Evolutionary conservation across 169 alveolate species (phyloP), one percentile per base, ranked within the genome.

Genomic region (Eimeria acervulina): DNA sequence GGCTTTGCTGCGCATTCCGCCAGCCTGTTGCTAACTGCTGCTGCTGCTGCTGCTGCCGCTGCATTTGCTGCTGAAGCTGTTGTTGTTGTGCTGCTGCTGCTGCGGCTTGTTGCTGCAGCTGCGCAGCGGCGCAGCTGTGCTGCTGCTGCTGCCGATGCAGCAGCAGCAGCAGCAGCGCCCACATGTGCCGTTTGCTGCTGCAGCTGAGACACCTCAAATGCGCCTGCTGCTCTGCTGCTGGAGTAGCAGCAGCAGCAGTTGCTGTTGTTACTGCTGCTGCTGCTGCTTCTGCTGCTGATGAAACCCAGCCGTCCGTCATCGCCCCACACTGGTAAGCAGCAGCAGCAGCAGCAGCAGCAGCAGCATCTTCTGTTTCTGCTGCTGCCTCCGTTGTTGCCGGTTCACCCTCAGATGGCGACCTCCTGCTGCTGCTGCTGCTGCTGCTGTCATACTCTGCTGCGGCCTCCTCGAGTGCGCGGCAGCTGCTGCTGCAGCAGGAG

Each of bases 11-110:
- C 47, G 47, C 47, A 3, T 72, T 3, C 44, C 47, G n/a, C 36
- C n/a, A 72, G 52, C 83, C n/a, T n/a, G n/a, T 7, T 13, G 52
- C 47, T 19, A 72, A 7, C 47, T n/a, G 52, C 47, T 72, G 83
- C 83, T 72, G 83, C 83, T 6, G 83, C 44, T 72, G 40, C 83
- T 72, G 83, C 44, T n/a, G 83, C 83, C 21, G 83, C 55, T 47
- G 55, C 55, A 7, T 5, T 12, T 47, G 55, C 55, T 47, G 19
- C 55, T 47, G 55, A 5, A 47, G 55, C 55, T 47, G 55, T 12
- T 47, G 55, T 12, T 47, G 55, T 5, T 47, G 5, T 12, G 55
- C 12, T 12, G 55, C 12, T 47, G 55, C 55, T 47, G 5, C 55
- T 47, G 19, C 55, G 55, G 55, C 55, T 47, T 47, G 55, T 12